Base-by-base conservation (phyloP, 305 asterid genomes). In the Fraxinus albicans region DNA sequence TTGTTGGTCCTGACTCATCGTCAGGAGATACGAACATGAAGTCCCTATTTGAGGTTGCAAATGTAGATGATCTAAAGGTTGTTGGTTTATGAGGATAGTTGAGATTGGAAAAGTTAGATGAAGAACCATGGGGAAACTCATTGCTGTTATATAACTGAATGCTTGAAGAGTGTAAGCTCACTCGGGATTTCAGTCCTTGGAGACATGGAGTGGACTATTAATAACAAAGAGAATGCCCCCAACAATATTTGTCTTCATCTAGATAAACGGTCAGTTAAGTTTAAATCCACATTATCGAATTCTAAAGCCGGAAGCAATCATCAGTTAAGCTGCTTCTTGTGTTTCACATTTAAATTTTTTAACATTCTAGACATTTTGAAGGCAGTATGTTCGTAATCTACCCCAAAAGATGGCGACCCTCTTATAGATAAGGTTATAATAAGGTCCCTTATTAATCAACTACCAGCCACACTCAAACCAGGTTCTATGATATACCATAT, bases 21-120 rank as follows among this genome's bases (percentile, higher is more conserved):
- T 86, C 89, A 0, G 86, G 86, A 23, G 91, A 83, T 3, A 91
- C 84, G 83, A 88, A 89, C 82, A 86, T 25, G 80, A 85, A 50
- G 77, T 88, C 89, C 7, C 83, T 84, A 50, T 81, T 82, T 47
- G 89, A 79, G 69, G 77, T 55, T 35, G 86, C 78, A 74, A 38
- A 12, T 38, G 47, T 38, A 38, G 10, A 38, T 38, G 47, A 38
- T 38, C 47, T 8, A 38, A 12, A 2, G 12, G 47, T 8, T 2
- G 12, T 38, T 38, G 47, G 47, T 38, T 38, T 38, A 38, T 38
- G 87, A 81, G 91, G 88, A 35, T 84, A 77, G 79, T 86, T 77
- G 19, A 84, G 89, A 6, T 88, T 79, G 0, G 93, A 78, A 84
- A 83, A 86, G 15, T 27, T 84, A 1, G 83, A 40, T 4, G 81